phyloP scores from a whole-genome alignment of 345 rosid species.

The Lagerstroemia speciosa region DNA sequence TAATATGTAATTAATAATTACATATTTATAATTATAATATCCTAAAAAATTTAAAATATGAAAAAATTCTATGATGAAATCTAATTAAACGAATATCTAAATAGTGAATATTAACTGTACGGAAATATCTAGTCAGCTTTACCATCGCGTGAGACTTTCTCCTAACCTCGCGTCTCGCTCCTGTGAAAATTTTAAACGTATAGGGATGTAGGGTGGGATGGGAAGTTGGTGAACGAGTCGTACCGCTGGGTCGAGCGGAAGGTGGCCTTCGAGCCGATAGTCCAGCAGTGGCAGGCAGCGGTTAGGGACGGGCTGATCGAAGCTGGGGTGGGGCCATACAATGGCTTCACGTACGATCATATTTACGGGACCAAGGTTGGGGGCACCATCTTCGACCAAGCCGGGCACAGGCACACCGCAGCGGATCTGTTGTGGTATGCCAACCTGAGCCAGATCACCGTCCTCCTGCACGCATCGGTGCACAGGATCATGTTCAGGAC shows the following conservation, averaged over 20 bases:
- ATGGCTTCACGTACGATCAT: slow-evolving; percentile 33
- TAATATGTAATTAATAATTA: too few species aligned
- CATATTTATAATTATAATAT: too few species aligned
- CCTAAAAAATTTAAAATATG: too few species aligned
- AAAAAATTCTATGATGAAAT: too few species aligned
- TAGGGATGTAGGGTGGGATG: slow-evolving; percentile 24
- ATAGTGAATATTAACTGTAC: too few species aligned
- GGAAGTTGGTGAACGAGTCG: slow-evolving; percentile 24
- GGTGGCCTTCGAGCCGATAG: slow-evolving; percentile 24
- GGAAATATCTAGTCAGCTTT: too few species aligned
- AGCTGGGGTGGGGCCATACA: slow-evolving; percentile 26
- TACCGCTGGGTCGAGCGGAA: slow-evolving; percentile 33
- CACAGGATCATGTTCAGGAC: slow-evolving; percentile 19
- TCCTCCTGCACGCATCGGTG: slow-evolving; percentile 29
- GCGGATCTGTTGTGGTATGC: slow-evolving; percentile 36
- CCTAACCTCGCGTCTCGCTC: too few species aligned
- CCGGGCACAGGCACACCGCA: slow-evolving; percentile 36
- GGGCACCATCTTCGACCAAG: slow-evolving; percentile 29
- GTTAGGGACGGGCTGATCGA: slow-evolving; percentile 29
- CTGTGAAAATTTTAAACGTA: neutral
- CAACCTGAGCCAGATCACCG: slow-evolving; percentile 15
- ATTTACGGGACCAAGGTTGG: slow-evolving; percentile 35
- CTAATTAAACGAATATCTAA: too few species aligned
- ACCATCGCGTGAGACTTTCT: too few species aligned
- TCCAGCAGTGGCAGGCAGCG: slow-evolving; percentile 31